Evolutionary conservation across 371 early-diverging fungal species (phyloP).

Genomic region (Mucor indicus): DNA sequence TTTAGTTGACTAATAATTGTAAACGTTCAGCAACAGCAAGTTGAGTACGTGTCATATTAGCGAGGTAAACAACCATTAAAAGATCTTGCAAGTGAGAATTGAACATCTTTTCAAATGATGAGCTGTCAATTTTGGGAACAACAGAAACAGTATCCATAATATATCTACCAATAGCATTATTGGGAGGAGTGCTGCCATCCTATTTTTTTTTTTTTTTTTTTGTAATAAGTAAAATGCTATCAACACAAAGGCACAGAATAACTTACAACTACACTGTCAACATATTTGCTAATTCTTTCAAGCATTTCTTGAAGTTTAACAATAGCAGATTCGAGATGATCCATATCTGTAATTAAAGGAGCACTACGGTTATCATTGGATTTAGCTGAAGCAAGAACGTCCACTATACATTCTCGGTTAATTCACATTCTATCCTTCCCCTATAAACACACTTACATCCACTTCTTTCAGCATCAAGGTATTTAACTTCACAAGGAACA

Average conservation of each 20-base stretch:
- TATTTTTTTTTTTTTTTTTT: constrained; percentile 11
- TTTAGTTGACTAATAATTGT: constrained; percentile 65
- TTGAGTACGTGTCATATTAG: constrained; percentile 93
- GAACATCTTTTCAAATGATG: constrained; percentile 87
- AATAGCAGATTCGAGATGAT: constrained; percentile 81
- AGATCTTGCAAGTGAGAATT: constrained; percentile 91
- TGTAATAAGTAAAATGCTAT: no score
- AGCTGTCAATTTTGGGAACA: constrained; percentile 84
- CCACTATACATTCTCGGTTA: constrained; percentile 48
- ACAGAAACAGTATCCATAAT: constrained; percentile 91
- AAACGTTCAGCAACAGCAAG: constrained; percentile 89
- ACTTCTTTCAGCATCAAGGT: constrained; percentile 83
- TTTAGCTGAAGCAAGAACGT: constrained; percentile 74
- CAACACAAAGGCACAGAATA: no score
- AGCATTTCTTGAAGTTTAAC: constrained; percentile 80
- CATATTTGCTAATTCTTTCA: constrained; percentile 80
- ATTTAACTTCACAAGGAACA: constrained; percentile 85
- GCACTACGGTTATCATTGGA: constrained; percentile 54
- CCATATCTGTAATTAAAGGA: constrained; percentile 82
- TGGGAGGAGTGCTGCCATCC: constrained; percentile 63
- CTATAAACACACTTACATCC: constrained; percentile 61
- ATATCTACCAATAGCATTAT: constrained; percentile 85
- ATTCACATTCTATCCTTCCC: no score
- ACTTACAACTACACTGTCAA: constrained; percentile 76
- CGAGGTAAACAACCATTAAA: constrained; percentile 92